Base-by-base conservation (phyloP, 73 alveolate species). In the Symbiodinium natans region DNA sequence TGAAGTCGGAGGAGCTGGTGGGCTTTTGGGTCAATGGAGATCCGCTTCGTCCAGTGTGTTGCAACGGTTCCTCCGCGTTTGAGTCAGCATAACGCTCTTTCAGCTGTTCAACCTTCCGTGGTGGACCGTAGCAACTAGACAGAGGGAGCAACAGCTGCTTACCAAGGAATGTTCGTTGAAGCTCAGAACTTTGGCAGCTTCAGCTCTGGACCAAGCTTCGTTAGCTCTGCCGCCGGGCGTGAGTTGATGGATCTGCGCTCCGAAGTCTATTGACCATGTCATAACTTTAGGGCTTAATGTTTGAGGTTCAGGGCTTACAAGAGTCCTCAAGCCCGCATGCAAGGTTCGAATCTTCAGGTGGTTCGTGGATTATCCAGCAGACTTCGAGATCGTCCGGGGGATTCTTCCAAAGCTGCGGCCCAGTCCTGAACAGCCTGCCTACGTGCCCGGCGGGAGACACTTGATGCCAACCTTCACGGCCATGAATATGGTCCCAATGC, bases 11-110 rank as follows among this genome's bases (percentile, higher is more conserved):
- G 95, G 92, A 92, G 90, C 42, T 92, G 48, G 98, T 92, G 21
- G 98, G 98, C 68, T 31, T 92, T 0, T 92, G 98, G 98, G 92
- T 92, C 83, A 92, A 92, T 41, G 98, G 90, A 21, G 98, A 92
- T 34, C 92, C 92, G 42, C 33, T 92, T 48, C 82, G 88, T 1
- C 63, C 98, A 15, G 98, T 92, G 34, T 74, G 63, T 63, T 92
- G 98, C 82, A 92, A 92, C 41, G 98, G 95, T 42, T 10, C 2
- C 86, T 38, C 36, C 23, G 71, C 71, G 31, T 52, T 23, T 52
- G n/a, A n/a, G 17, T 46, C 59, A 46, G 59, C 59, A 46, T 46
- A 21, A 46, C 59, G 59, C 59, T 46, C n/a, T n/a, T n/a, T n/a
- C n/a, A n/a, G n/a, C n/a, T n/a, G n/a, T n/a, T n/a, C n/a, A n/a